A percentile compares a stretch with the other conserved stretches of the same genome.
These are phyloP conservation scores for Saccharomyces hybrid DNA, from an alignment of 1,139 yeast species.

Conservation along the genomic window DNA sequence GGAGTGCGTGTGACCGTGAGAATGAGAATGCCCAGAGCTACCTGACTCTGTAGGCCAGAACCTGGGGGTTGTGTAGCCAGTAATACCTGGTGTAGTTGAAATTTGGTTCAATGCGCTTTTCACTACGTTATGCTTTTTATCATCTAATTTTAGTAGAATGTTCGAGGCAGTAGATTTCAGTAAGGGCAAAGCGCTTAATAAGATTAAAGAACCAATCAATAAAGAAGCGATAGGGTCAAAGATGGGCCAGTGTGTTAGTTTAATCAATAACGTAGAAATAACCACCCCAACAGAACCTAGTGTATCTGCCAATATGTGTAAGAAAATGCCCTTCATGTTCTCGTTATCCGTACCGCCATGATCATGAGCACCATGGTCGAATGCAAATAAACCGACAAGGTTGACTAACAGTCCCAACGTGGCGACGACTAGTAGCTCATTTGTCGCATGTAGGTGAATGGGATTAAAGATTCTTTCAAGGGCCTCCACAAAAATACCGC, in stretches of 20 bases:
- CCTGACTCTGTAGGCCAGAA: slow-evolving; percentile 65
- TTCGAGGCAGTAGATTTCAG: slow-evolving; percentile 73
- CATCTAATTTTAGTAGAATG: slow-evolving; percentile 53
- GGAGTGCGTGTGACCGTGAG: slow-evolving; percentile 16
- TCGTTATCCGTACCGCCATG: slow-evolving; percentile 45
- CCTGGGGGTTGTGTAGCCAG: slow-evolving; percentile 78
- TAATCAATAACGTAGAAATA: slow-evolving; percentile 65
- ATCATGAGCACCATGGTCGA: slow-evolving; percentile 56
- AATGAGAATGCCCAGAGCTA: slow-evolving; percentile 19
- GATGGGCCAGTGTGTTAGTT: slow-evolving; percentile 47
- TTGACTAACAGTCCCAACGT: slow-evolving; percentile 79
- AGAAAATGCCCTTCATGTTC: slow-evolving; percentile 88
- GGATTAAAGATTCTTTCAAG: slow-evolving; percentile 73
- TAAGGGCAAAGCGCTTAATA: slow-evolving; percentile 75
- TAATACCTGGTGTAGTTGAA: slow-evolving; percentile 65
- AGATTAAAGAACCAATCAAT: slow-evolving; percentile 72
- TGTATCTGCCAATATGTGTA: slow-evolving; percentile 91
- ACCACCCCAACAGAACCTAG: slow-evolving; percentile 96
- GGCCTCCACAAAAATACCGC: slow-evolving; percentile 83
- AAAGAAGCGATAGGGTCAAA: slow-evolving; percentile 92
- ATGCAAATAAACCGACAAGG: slow-evolving; percentile 86
- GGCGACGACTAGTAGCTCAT: slow-evolving; percentile 81
- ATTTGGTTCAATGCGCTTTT: slow-evolving; percentile 61
- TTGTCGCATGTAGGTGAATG: slow-evolving; percentile 65
- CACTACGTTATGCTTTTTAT: slow-evolving; percentile 50